These are phyloP conservation scores for Rhododendron vialii DNA, from an alignment of 148 eudicot species.

Conservation along the genomic window DNA sequence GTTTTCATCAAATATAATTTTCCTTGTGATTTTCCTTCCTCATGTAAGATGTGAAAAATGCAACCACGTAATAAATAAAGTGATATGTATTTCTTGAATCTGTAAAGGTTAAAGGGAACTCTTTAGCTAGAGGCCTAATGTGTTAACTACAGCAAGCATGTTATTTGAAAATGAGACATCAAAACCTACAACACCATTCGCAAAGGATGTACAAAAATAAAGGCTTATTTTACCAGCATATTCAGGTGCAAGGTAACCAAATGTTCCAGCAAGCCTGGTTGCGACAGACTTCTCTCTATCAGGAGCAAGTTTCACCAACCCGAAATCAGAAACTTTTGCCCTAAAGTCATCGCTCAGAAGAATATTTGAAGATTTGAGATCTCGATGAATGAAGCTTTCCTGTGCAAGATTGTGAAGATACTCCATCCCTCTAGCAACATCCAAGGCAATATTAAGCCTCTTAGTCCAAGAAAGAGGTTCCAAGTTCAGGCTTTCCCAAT, in stretches of 20 bases:
- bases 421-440: constrained; percentile 79
- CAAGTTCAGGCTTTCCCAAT: constrained; percentile 42
- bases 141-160: not conserved
- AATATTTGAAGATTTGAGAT: constrained; percentile 72
- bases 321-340: constrained; percentile 76
- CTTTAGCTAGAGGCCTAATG: not conserved
- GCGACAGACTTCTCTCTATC: constrained; percentile 56
- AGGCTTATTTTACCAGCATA: constrained; percentile 56
- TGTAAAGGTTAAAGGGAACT: not conserved
- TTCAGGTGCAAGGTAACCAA: constrained; percentile 83
- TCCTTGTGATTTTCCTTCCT: not conserved
- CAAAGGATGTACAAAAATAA: not conserved
- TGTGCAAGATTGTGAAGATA: constrained; percentile 70
- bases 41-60: not conserved
- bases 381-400: constrained; percentile 71
- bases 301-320: constrained; percentile 80
- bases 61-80: not conserved
- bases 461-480: constrained; percentile 62
- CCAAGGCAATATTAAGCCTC: constrained; percentile 61
- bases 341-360: constrained; percentile 62
- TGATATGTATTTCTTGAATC: not conserved
- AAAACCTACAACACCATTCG: not conserved
- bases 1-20: not conserved
- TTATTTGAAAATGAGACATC: not conserved
- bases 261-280: constrained; percentile 82